phyloP scores from a whole-genome alignment of 192 early-diverging fungal species.

The Coemansia sp. region DNA sequence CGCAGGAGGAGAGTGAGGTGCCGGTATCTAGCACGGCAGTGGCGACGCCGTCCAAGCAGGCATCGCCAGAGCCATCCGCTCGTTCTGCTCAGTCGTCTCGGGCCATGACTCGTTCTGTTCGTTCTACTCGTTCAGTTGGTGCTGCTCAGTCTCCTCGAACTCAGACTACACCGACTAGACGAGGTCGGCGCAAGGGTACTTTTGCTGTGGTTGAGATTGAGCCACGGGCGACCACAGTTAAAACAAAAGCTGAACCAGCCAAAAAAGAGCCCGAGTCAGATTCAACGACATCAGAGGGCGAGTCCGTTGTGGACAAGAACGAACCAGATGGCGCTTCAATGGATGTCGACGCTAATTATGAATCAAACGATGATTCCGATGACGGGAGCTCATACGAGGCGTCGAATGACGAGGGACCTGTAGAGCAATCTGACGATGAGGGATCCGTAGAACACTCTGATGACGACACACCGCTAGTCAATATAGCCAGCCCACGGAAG shows the following conservation, averaged over 20 bases:
- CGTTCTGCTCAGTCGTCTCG: not conserved
- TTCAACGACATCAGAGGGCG: not conserved
- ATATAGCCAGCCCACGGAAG: not conserved
- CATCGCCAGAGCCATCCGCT: conserved; percentile 6
- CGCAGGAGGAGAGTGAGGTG: not conserved
- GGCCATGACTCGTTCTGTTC: too few species aligned
- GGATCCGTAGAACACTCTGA: not conserved
- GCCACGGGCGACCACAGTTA: too few species aligned
- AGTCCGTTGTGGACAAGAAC: not conserved
- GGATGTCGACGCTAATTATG: too few species aligned
- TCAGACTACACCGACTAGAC: too few species aligned
- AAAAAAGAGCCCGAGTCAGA: not conserved
- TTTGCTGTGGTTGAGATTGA: not conserved
- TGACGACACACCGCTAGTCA: too few species aligned
- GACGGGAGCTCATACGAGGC: not conserved
- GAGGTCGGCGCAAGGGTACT: not conserved
- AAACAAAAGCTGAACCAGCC: not conserved
- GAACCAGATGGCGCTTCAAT: too few species aligned
- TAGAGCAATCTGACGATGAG: not conserved
- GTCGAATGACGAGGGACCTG: not conserved
- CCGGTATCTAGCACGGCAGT: conserved; percentile 12
- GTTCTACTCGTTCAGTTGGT: too few species aligned
- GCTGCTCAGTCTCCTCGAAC: too few species aligned
- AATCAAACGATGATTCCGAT: not conserved
- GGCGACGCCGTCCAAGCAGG: conserved; percentile 8